Evolutionary conservation across 2,329 filamentous ascomycete species (phyloP).

Genomic region (Pestalotiopsis fici): DNA sequence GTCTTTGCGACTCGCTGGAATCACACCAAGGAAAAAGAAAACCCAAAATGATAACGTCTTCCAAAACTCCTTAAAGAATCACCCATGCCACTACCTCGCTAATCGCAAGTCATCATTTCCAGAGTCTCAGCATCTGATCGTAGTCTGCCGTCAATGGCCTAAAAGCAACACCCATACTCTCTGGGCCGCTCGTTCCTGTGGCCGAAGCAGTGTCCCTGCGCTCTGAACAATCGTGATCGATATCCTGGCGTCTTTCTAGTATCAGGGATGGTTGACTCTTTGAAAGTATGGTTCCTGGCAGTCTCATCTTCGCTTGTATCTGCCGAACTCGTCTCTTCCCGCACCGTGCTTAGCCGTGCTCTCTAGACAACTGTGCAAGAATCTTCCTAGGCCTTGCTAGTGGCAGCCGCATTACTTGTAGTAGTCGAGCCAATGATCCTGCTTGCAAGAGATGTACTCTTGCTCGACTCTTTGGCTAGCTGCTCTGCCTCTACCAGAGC

Average conservation of each 20-base stretch:
- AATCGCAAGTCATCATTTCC: not conserved
- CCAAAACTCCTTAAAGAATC: not conserved
- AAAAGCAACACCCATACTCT: not conserved
- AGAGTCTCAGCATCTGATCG: not conserved
- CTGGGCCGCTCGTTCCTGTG: not conserved
- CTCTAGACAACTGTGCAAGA: slow-evolving; percentile 2
- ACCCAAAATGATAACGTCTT: not conserved
- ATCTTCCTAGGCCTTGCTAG: slow-evolving; percentile 1
- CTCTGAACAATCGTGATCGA: not conserved
- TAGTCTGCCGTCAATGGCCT: not conserved
- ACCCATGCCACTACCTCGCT: not conserved
- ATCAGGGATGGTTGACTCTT: not conserved
- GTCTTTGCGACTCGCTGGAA: not conserved
- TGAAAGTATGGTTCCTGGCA: not conserved
- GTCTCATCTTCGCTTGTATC: not conserved
- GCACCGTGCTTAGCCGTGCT: not conserved
- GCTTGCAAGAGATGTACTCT: slow-evolving; percentile 2
- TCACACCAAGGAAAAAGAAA: not conserved
- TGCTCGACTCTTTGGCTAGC: not conserved
- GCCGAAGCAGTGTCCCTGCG: not conserved
- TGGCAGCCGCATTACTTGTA: not conserved
- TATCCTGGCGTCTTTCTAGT: not conserved
- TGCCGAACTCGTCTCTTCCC: not conserved
- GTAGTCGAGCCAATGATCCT: not conserved
- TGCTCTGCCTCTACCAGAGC: slow-evolving; percentile 25